Base-by-base conservation (phyloP, 495 filamentous ascomycete species). In the Viridothelium virens region DNA sequence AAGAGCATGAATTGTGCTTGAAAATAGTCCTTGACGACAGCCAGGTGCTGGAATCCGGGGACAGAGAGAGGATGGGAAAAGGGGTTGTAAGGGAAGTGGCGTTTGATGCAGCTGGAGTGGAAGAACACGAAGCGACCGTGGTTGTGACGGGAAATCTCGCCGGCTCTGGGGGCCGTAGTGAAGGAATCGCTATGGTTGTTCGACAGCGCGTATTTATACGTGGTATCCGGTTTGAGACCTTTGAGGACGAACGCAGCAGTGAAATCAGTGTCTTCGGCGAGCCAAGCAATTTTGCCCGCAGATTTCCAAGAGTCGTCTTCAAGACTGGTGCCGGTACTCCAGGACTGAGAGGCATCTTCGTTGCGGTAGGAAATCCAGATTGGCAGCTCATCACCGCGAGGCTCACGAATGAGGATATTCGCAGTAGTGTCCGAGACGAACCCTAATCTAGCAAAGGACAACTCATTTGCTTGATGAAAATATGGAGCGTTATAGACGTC, bases 1-100 rank as follows among this genome's bases (percentile, higher is more conserved):
- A 98, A 98, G 34, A 98, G 83, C 92, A 98, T 97, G 70, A 98
- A 97, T 65, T 87, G 86, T 0, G 91, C 83, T 34, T 85, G 79
- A 3, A 93, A 77, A 4, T 77, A 72, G 2, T 87, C 86, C 4
- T 94, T 75, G 41, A 84, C 74, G 61, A 84, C 83, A 25, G 85
- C 83, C 14, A 90, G 75, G 39, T 89, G 80, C 66, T 83, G 82
- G 69, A 97, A 81, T 1, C 94, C 94, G 0, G 86, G 86, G 50
- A 97, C 87, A 10, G 86, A 81, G 2, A 97, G 79, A 1, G 93
- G 88, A 74, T 97, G 92, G 33, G 87, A 82, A 11, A 91, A 76
- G 0, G 91, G 86, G 64, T 82, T 89, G 76, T 98, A 98, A 0
- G 94, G 94, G 65, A 97, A 90, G 36, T 89, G 86, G 4, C 89